These are phyloP conservation scores for Nicotiana rustica DNA, from an alignment of 305 asterid genomes.

Conservation along the genomic window DNA sequence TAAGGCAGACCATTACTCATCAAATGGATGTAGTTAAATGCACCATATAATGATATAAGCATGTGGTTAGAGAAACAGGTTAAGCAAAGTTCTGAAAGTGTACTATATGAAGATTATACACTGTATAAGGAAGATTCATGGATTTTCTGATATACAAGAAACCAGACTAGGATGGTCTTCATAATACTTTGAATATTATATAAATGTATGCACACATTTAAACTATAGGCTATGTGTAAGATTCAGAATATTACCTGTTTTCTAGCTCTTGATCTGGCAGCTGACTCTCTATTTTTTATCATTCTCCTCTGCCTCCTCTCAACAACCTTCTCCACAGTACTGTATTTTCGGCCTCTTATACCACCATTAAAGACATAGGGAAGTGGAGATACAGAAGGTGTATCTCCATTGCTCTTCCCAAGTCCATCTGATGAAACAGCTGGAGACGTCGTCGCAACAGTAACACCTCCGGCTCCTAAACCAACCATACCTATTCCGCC, in stretches of 20 bases:
- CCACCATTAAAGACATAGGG: slow-evolving; percentile 81
- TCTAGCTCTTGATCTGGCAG: slow-evolving; percentile 98
- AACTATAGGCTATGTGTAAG: neutral
- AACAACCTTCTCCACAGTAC: slow-evolving; percentile 87
- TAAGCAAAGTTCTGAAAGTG: neutral
- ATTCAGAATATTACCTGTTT: slow-evolving; percentile 71
- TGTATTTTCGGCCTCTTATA: slow-evolving; percentile 72
- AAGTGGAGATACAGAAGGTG: slow-evolving; percentile 74
- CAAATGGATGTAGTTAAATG: neutral
- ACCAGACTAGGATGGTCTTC: neutral
- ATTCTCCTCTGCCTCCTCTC: slow-evolving; percentile 97
- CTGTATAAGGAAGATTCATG: neutral
- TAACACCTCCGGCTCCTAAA: slow-evolving; percentile 58
- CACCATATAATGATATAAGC: neutral
- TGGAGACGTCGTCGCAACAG: slow-evolving; percentile 63
- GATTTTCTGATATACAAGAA: neutral
- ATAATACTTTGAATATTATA: neutral
- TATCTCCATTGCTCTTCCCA: slow-evolving; percentile 74
- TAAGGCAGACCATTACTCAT: slow-evolving; percentile 30
- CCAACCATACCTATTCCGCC: slow-evolving; percentile 72
- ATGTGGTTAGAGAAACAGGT: slow-evolving; percentile 12
- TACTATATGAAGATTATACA: neutral
- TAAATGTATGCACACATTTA: neutral
- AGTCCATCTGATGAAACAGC: slow-evolving; percentile 78
- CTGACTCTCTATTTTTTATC: slow-evolving; percentile 93